Evolutionary conservation across 495 filamentous ascomycete species (phyloP).

Genomic region (Pseudomonodictys pantanalensis): DNA sequence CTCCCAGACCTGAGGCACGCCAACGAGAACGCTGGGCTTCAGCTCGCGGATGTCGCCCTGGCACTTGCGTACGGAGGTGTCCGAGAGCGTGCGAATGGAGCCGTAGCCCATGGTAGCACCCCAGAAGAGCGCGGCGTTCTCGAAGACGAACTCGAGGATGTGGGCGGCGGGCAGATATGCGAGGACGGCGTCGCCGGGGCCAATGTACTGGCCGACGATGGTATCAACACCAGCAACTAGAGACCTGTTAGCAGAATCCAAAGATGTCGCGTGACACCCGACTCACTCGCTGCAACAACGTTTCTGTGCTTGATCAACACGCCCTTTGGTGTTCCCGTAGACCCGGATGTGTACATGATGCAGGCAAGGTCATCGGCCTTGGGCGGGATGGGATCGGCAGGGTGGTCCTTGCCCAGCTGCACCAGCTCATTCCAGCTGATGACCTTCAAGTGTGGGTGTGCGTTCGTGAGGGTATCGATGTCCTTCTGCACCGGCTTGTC

Average conservation of each 20-base stretch:
- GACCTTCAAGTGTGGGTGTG: constrained; percentile 67
- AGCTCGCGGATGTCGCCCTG: constrained; percentile 94
- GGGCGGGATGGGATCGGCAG: constrained; percentile 76
- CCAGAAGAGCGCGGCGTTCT: constrained; percentile 90
- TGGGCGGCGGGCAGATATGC: constrained; percentile 93
- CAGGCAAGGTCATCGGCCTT: constrained; percentile 85
- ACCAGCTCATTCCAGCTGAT: constrained; percentile 81
- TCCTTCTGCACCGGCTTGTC: constrained; percentile 71
- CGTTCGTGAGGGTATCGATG: constrained; percentile 73
- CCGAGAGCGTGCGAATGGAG: constrained; percentile 88
- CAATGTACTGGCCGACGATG: constrained; percentile 80
- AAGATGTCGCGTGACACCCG: neutral
- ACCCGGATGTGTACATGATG: constrained; percentile 99
- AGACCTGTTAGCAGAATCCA: constrained; percentile 17
- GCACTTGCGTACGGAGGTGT: constrained; percentile 86
- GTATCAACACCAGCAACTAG: constrained; percentile 82
- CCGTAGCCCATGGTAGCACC: constrained; percentile 97
- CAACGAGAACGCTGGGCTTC: constrained; percentile 85
- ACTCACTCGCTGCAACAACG: constrained; percentile 81
- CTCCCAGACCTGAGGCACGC: constrained; percentile 97
- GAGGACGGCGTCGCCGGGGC: constrained; percentile 79
- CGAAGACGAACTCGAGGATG: constrained; percentile 97
- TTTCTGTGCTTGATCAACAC: constrained; percentile 86
- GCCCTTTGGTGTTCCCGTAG: constrained; percentile 95
- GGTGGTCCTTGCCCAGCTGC: constrained; percentile 79